Conservation (phyloP, 257 asterid genomes). For the Eucommia ulmoides region DNA sequence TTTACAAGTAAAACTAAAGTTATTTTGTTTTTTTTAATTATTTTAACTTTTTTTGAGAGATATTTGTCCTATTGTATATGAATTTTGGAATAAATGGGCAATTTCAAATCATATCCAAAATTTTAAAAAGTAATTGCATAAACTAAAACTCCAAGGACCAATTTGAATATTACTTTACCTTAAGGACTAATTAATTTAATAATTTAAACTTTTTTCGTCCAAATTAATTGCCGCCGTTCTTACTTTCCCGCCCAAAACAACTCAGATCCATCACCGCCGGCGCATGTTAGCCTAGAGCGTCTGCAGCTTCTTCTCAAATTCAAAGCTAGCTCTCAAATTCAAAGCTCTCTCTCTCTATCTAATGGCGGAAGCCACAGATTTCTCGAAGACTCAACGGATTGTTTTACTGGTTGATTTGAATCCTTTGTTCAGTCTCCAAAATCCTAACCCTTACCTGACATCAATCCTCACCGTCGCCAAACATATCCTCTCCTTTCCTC, state of each 20-base stretch:
- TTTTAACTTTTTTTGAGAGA: too few species aligned
- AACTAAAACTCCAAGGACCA: too few species aligned
- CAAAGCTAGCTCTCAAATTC: slow-evolving; percentile 11
- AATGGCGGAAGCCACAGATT: slow-evolving; percentile 37
- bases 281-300: neutral
- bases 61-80: too few species aligned
- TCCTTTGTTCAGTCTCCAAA: slow-evolving; percentile 42
- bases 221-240: neutral
- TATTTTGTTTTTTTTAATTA: too few species aligned
- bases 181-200: too few species aligned
- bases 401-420: slow-evolving; percentile 70
- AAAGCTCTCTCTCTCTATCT: slow-evolving; percentile 4
- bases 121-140: too few species aligned
- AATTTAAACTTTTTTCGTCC: too few species aligned
- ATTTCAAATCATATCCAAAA: too few species aligned
- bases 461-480: slow-evolving; percentile 35
- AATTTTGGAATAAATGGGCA: too few species aligned
- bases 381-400: slow-evolving; percentile 54
- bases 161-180: too few species aligned
- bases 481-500: slow-evolving; percentile 52
- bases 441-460: slow-evolving; percentile 42
- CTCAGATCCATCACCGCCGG: neutral
- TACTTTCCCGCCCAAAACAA: neutral
- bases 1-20: too few species aligned
- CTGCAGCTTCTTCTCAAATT: slow-evolving; percentile 1